phyloP scores from a whole-genome alignment of 2,329 filamentous ascomycete species.

The Exophiala lecanii-corni region DNA sequence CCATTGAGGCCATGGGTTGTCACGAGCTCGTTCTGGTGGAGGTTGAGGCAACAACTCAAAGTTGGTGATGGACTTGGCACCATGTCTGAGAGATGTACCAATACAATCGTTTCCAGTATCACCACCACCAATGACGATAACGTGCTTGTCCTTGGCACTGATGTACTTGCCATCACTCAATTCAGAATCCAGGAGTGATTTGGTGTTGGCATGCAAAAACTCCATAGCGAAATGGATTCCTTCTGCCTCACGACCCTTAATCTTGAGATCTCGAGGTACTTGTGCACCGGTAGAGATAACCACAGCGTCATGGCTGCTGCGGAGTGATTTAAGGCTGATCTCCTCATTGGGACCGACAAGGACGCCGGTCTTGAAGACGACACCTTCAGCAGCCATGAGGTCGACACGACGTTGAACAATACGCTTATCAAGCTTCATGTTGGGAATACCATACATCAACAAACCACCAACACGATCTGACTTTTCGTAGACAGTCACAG shows the following conservation, averaged over 20 bases:
- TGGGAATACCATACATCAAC: slow-evolving; percentile 97
- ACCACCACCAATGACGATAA: slow-evolving; percentile 94
- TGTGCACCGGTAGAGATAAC: slow-evolving; percentile 90
- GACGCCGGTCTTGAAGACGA: slow-evolving; percentile 74
- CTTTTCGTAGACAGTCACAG: slow-evolving; percentile 86
- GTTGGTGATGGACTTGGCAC: slow-evolving; percentile 92
- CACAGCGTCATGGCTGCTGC: slow-evolving; percentile 72
- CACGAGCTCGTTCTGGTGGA: slow-evolving; percentile 78
- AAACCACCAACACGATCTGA: slow-evolving; percentile 85
- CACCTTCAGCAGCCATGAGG: slow-evolving; percentile 86
- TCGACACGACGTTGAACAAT: slow-evolving; percentile 92
- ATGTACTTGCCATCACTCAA: slow-evolving; percentile 81
- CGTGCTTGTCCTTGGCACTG: slow-evolving; percentile 90
- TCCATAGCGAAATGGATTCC: slow-evolving; percentile 97
- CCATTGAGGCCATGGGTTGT: slow-evolving; percentile 99
- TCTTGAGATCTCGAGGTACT: slow-evolving; percentile 85
- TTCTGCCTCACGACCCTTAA: slow-evolving; percentile 79
- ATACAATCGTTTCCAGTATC: slow-evolving; percentile 98
- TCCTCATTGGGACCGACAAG: slow-evolving; percentile 71
- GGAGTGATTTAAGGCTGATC: slow-evolving; percentile 65
- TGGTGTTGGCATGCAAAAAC: slow-evolving; percentile 95
- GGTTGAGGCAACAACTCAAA: slow-evolving; percentile 94
- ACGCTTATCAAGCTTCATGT: slow-evolving; percentile 99
- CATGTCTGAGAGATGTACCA: slow-evolving; percentile 90
- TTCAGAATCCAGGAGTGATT: slow-evolving; percentile 89